phyloP scores from a whole-genome alignment of 1,139 yeast genomes.

The Kurtzmaniella natalensis region DNA sequence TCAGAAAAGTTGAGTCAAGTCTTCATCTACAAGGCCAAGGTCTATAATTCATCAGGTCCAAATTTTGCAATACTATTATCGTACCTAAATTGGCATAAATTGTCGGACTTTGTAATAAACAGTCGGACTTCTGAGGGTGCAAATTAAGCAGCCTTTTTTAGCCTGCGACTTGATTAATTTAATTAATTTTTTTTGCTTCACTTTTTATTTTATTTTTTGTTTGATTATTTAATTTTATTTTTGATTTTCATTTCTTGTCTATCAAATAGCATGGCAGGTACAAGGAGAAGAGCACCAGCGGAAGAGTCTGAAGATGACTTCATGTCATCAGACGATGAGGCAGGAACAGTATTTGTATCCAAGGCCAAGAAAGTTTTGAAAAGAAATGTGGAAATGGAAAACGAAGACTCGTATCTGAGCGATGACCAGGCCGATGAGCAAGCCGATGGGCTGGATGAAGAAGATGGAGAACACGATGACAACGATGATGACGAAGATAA shows the following conservation, averaged over 20 bases:
- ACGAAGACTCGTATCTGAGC: constrained; percentile 1
- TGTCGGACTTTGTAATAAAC: too few species aligned
- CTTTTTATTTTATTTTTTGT: neutral
- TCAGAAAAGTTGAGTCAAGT: constrained; percentile 94
- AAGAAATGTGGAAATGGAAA: neutral
- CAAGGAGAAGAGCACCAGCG: constrained; percentile 2
- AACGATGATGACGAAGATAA: constrained; percentile 10
- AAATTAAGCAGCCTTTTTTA: too few species aligned
- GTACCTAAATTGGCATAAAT: too few species aligned
- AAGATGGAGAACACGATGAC: constrained; percentile 9
- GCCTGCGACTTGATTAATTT: too few species aligned
- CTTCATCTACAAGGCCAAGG: constrained; percentile 88
- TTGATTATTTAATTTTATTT: neutral
- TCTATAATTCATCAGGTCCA: too few species aligned
- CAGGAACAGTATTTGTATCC: neutral
- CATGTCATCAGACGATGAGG: constrained; percentile 11
- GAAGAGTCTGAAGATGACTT: constrained; percentile 17
- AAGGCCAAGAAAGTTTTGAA: neutral
- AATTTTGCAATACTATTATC: too few species aligned
- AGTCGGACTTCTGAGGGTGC: too few species aligned
- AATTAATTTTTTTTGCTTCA: too few species aligned
- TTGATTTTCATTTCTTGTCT: neutral
- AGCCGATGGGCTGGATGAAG: constrained; percentile 11
- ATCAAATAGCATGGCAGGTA: neutral
- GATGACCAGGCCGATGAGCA: constrained; percentile 11